These are phyloP conservation scores for Paramecium primaurelia DNA, from an alignment of 73 alveolate genomes.

Conservation along the genomic window DNA sequence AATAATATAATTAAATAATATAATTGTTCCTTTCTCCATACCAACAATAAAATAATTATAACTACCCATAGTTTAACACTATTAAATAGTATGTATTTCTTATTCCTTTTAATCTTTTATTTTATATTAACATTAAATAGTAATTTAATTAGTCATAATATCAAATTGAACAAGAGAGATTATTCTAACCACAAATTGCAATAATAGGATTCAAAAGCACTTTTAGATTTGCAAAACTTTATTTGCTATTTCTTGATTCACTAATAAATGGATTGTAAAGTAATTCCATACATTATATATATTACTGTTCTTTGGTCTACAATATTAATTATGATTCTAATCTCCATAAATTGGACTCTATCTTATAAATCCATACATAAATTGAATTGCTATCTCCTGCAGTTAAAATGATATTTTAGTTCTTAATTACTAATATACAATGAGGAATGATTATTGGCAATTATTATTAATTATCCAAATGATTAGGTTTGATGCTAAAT, in stretches of 20 bases:
- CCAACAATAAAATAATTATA: conserved; percentile 34
- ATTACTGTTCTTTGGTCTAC: background rate
- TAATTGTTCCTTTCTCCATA: background rate
- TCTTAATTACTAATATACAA: background rate
- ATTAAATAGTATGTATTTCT: background rate
- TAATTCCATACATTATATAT: background rate
- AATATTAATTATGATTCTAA: background rate
- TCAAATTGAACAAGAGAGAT: background rate
- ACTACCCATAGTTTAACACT: conserved; percentile 1
- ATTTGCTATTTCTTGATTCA: background rate
- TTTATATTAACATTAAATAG: background rate
- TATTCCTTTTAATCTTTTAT: background rate
- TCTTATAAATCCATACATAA: background rate
- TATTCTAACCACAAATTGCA: conserved; percentile 4
- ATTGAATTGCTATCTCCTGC: conserved; percentile 20
- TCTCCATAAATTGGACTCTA: background rate
- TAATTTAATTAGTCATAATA: background rate
- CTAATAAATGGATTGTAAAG: conserved; percentile 5
- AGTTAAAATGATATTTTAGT: background rate
- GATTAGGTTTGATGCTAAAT: background rate
- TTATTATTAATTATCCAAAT: background rate
- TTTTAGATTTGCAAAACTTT: conserved; percentile 7
- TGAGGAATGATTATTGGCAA: background rate
- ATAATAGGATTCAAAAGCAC: background rate
- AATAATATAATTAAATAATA: background rate